Conservation (phyloP, 2,329 filamentous ascomycete species). For the Colletotrichum plurivorum region DNA sequence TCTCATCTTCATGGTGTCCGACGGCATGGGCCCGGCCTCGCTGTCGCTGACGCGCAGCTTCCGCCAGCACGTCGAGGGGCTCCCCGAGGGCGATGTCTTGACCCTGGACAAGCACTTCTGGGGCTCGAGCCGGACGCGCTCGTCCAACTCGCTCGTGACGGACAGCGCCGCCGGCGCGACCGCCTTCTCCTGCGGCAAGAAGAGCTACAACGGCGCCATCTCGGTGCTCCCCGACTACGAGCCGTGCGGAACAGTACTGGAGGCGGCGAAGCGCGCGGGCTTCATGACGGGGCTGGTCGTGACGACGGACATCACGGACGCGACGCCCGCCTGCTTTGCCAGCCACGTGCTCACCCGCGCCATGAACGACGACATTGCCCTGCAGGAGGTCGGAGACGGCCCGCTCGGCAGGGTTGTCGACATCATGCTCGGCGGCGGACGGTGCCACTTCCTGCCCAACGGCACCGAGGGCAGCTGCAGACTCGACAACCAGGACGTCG, state of each 20-base stretch:
- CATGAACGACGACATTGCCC: slow-evolving; percentile 91
- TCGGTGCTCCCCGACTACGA: slow-evolving; percentile 86
- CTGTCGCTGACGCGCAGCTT: slow-evolving; percentile 89
- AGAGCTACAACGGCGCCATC: slow-evolving; percentile 98
- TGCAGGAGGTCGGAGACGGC: slow-evolving; percentile 92
- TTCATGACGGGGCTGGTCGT: slow-evolving; percentile 96
- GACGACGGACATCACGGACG: slow-evolving; percentile 94
- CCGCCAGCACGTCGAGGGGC: slow-evolving; percentile 80
- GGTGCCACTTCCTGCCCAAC: slow-evolving; percentile 94
- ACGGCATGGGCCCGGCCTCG: slow-evolving; percentile 97
- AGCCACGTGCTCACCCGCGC: slow-evolving; percentile 84
- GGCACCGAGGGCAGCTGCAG: slow-evolving; percentile 86
- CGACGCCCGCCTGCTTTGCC: slow-evolving; percentile 95
- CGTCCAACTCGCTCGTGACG: slow-evolving; percentile 87
- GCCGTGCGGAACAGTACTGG: slow-evolving; percentile 92
- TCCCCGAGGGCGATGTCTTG: slow-evolving; percentile 83
- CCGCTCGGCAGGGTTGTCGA: slow-evolving; percentile 90
- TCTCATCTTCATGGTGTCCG: slow-evolving; percentile 98
- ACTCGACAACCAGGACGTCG: slow-evolving; percentile 81
- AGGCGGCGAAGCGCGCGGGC: slow-evolving; percentile 92
- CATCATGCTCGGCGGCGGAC: slow-evolving; percentile 91
- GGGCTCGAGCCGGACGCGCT: slow-evolving; percentile 89
- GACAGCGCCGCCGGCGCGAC: slow-evolving; percentile 98
- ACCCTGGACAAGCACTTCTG: slow-evolving; percentile 90
- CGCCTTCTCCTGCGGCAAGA: slow-evolving; percentile 91